Conservation (phyloP, 2,329 filamentous ascomycete genomes). For the Colletotrichum sidae region DNA sequence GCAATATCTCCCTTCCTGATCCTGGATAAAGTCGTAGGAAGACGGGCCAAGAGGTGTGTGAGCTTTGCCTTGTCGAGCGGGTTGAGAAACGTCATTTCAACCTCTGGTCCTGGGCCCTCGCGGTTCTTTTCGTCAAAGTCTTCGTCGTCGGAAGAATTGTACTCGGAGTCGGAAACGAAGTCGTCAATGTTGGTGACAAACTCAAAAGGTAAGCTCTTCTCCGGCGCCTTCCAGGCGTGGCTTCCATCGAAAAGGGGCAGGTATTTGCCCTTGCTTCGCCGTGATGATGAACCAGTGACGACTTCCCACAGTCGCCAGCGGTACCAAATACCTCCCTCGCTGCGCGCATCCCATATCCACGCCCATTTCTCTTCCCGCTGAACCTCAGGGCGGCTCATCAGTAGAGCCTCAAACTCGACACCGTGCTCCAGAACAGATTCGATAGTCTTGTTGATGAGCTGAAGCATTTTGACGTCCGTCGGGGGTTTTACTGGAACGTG, state of each 20-base stretch:
- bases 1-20: slow-evolving; percentile 89
- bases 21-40: slow-evolving; percentile 80
- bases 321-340: slow-evolving; percentile 87
- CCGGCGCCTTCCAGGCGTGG: slow-evolving; percentile 82
- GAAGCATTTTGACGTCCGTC: slow-evolving; percentile 80
- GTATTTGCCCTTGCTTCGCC: slow-evolving; percentile 62
- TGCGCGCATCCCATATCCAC: slow-evolving; percentile 91
- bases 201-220: slow-evolving; percentile 81
- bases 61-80: slow-evolving; percentile 88
- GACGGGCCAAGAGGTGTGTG: slow-evolving; percentile 82
- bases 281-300: slow-evolving; percentile 71
- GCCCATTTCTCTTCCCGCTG: slow-evolving; percentile 91
- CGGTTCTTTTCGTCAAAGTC: slow-evolving; percentile 71
- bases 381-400: slow-evolving; percentile 88
- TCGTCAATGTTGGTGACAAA: slow-evolving; percentile 82
- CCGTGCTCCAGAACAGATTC: slow-evolving; percentile 84
- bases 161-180: slow-evolving; percentile 85
- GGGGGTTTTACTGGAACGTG: slow-evolving; percentile 82
- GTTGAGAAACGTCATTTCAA: slow-evolving; percentile 76
- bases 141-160: slow-evolving; percentile 89
- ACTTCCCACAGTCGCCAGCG: slow-evolving; percentile 92
- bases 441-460: slow-evolving; percentile 88
- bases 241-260: slow-evolving; percentile 80
- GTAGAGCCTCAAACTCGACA: slow-evolving; percentile 87
- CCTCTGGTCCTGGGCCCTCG: slow-evolving; percentile 58